These are phyloP conservation scores for Orbilia oligospora DNA, from an alignment of 2,329 filamentous ascomycete genomes.

Conservation along the genomic window DNA sequence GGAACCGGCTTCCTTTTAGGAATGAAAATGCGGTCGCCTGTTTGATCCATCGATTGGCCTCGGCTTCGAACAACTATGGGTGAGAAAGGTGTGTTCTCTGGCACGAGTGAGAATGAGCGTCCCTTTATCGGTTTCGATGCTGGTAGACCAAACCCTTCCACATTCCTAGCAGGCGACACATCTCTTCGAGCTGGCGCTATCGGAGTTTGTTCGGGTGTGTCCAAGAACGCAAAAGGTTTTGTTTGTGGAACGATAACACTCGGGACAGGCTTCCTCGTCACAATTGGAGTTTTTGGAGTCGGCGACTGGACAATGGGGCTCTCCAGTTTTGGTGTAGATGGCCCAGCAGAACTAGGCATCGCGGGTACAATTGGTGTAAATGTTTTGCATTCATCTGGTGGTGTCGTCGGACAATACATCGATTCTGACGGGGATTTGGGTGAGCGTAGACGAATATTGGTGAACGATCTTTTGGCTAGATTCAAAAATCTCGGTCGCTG, in stretches of 20 bases:
- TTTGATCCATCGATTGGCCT: slow-evolving; percentile 58
- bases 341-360: slow-evolving; percentile 27
- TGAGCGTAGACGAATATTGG: slow-evolving; percentile 57
- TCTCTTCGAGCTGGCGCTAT: slow-evolving; percentile 46
- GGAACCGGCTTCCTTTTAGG: slow-evolving; percentile 57
- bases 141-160: slow-evolving; percentile 49
- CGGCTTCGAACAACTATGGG: slow-evolving; percentile 48
- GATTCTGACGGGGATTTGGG: slow-evolving; percentile 51
- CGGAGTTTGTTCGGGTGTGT: slow-evolving; percentile 57
- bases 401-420: slow-evolving; percentile 54
- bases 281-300: slow-evolving; percentile 43
- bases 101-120: slow-evolving; percentile 51
- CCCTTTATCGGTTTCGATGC: slow-evolving; percentile 53
- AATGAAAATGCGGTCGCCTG: slow-evolving; percentile 41
- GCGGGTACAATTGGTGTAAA: slow-evolving; percentile 27
- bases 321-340: slow-evolving; percentile 49
- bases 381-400: slow-evolving; percentile 42
- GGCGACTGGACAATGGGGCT: slow-evolving; percentile 35
- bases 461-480: slow-evolving; percentile 58
- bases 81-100: slow-evolving; percentile 52
- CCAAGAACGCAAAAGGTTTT: slow-evolving; percentile 51
- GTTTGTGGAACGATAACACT: slow-evolving; percentile 52
- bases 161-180: slow-evolving; percentile 47
- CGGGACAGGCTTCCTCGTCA: slow-evolving; percentile 55
- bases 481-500: slow-evolving; percentile 56